Evolutionary conservation across 2,329 filamentous ascomycete genomes (phyloP).

Genomic region (Rutstroemia sp.): DNA sequence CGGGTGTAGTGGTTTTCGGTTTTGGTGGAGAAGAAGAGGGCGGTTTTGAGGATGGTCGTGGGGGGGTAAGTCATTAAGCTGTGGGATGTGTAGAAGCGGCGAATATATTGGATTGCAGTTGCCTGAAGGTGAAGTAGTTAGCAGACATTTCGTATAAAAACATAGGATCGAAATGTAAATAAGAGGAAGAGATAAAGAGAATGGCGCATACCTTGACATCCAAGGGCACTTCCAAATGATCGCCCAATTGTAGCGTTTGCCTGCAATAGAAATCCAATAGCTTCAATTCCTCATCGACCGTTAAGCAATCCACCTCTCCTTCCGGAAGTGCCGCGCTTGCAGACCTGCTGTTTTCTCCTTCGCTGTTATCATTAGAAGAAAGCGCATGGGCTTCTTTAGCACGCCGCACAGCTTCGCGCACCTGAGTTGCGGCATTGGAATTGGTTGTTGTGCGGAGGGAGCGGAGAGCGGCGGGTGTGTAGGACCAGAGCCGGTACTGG

Average conservation of each 20-base stretch:
- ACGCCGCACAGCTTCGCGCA: conserved; percentile 48
- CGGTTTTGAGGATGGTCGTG: conserved; percentile 79
- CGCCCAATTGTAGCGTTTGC: conserved; percentile 48
- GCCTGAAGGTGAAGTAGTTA: conserved; percentile 16
- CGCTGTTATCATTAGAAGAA: conserved; percentile 26
- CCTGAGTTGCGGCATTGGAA: conserved; percentile 63
- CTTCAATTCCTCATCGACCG: conserved; percentile 71
- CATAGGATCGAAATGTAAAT: background rate
- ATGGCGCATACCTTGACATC: conserved; percentile 45
- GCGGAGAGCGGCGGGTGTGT: conserved; percentile 64
- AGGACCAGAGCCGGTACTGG: conserved; percentile 91
- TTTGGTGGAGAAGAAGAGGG: conserved; percentile 89
- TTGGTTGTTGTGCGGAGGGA: conserved; percentile 75
- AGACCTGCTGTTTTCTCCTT: conserved; percentile 29
- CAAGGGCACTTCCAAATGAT: conserved; percentile 52
- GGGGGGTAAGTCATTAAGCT: conserved; percentile 95
- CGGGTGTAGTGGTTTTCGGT: conserved; percentile 69
- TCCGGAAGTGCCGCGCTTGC: conserved; percentile 18
- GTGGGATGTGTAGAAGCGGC: conserved; percentile 93
- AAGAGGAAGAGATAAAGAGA: background rate
- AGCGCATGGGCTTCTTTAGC: conserved; percentile 33
- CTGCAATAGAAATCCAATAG: conserved; percentile 75
- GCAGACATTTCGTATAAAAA: background rate
- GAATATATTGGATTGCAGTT: conserved; percentile 55
- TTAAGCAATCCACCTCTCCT: conserved; percentile 67